Base-by-base conservation (phyloP, 495 filamentous ascomycete genomes). In the Chlorociboria aeruginascens region DNA sequence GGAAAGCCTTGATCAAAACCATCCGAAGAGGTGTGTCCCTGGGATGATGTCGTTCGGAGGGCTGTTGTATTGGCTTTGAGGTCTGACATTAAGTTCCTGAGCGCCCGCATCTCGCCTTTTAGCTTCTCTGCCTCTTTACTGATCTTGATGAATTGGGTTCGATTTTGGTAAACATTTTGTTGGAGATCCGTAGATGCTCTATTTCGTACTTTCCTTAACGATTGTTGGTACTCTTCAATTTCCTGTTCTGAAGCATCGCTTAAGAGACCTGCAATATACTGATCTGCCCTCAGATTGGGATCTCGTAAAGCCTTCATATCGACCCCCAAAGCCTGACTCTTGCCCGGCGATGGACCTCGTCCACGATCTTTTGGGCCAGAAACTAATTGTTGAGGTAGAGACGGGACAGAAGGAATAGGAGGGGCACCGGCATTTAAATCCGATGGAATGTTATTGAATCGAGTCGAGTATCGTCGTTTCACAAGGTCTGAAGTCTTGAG, bases 51-150 rank as follows among this genome's bases (percentile, higher is more conserved):
- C 46, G 87, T 79, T 7, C 83, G 77, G 7, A 96, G 66, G 0
- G 86, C 81, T 8, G 77, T 81, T 4, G 83, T 88, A 55, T 78
- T 80, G 16, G 67, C 63, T 44, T 79, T 83, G 8, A 99, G 72
- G 51, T 99, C 92, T 20, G 85, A 81, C 79, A 97, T 94, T 37
- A 96, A 71, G 38, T 81, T 81, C 14, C 85, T 76, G 3, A 99
- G 79, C 2, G 84, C 82, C 17, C 89, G 79, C 90, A 99, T 97
- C 63, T 99, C 92, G 39, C 81, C 77, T 61, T 95, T 97, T 44
- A 99, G 76, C 64, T 95, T 95, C 58, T 99, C 92, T 2, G 94
- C 94, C 65, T 99, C 93, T 67, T 95, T 92, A 63, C 87, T 95
- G 64, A 99, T 97, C 57, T 93, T 90, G 70, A 99, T 95, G 65